phyloP scores from a whole-genome alignment of 352 stramenopile species.

The Phytopythium helicoides region DNA sequence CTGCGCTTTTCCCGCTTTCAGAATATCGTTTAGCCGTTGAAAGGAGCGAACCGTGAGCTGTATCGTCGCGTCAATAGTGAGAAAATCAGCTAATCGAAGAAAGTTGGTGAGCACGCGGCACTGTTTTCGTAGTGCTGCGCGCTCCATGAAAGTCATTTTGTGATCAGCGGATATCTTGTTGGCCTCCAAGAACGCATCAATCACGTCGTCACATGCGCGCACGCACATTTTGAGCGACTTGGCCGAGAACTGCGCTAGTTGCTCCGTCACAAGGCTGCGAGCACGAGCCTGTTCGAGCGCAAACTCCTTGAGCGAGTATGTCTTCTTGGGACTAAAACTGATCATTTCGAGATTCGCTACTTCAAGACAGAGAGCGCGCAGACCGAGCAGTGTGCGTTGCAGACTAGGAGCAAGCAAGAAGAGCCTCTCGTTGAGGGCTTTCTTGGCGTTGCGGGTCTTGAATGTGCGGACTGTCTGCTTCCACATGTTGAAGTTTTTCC shows the following conservation, averaged over 20 bases:
- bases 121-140: slow-evolving; percentile 88
- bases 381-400: slow-evolving; percentile 68
- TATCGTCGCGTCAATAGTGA: slow-evolving; percentile 88
- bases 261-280: slow-evolving; percentile 45
- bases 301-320: slow-evolving; percentile 84
- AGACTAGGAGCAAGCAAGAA: slow-evolving; percentile 90
- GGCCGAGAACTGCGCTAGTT: slow-evolving; percentile 59
- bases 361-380: slow-evolving; percentile 76
- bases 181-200: slow-evolving; percentile 88
- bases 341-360: slow-evolving; percentile 69
- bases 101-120: slow-evolving; percentile 92
- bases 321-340: slow-evolving; percentile 59
- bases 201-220: slow-evolving; percentile 89
- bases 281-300: slow-evolving; percentile 65
- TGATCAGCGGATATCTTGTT: slow-evolving; percentile 93
- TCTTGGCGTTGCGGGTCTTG: slow-evolving; percentile 88
- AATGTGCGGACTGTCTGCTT: slow-evolving; percentile 80
- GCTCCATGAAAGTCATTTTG: slow-evolving; percentile 97
- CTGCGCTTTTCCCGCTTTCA: slow-evolving; percentile 49
- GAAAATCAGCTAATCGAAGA: slow-evolving; percentile 89
- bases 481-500: slow-evolving; percentile 95
- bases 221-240: slow-evolving; percentile 83
- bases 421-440: slow-evolving; percentile 73
- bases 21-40: slow-evolving; percentile 46
- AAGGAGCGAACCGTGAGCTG: slow-evolving; percentile 85